Base-by-base conservation (phyloP, 148 eudicot genomes). In the Rhododendron vialii region DNA sequence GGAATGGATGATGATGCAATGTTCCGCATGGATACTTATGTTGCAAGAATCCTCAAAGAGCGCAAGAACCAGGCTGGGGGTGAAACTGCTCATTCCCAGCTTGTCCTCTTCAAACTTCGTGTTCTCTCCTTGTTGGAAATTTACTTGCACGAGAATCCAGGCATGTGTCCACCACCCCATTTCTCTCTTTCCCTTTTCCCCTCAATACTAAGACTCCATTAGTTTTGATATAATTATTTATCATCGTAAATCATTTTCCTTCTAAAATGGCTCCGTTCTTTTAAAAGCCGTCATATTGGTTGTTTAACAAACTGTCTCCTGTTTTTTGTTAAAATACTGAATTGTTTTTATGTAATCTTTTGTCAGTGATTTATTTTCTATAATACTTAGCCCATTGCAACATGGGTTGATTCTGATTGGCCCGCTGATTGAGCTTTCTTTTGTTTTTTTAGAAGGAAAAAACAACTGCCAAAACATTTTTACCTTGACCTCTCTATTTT, bases 1-100 rank as follows among this genome's bases (percentile, higher is more conserved):
- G 98, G 93, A 76, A 90, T 95, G 98, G 99, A 97, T 88, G 99
- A 97, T 88, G 99, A 95, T 80, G 99, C 96, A n/a, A 97, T 97
- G 99, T 97, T 97, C 85, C 90, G 98, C 45, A 93, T 97, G 95
- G 99, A 97, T 89, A 86, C 91, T 24, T 91, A 92, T 80, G 91
- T 95, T 78, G 92, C 94, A 12, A 92, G 86, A 83, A 94, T 95
- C 51, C 92, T 95, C 59, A 94, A 93, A 88, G 98, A 94, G 28
- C 86, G 91, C 67, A 94, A 92, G 92, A 95, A 91, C 89, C 95
- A 94, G 85, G 94, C 94, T 78, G 99, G 98, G 77, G 95, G 92
- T 84, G 95, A 93, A 89, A 92, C 95, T 83, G 93, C 98, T 86
- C 94, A 93, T 83, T 95, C 95, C 9, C 99, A 95, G 92, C 99